A percentile compares a stretch with the other conserved stretches of the same genome.
Evolutionary conservation across 345 rosid species (phyloP).

Genomic region (Populus euphratica): DNA sequence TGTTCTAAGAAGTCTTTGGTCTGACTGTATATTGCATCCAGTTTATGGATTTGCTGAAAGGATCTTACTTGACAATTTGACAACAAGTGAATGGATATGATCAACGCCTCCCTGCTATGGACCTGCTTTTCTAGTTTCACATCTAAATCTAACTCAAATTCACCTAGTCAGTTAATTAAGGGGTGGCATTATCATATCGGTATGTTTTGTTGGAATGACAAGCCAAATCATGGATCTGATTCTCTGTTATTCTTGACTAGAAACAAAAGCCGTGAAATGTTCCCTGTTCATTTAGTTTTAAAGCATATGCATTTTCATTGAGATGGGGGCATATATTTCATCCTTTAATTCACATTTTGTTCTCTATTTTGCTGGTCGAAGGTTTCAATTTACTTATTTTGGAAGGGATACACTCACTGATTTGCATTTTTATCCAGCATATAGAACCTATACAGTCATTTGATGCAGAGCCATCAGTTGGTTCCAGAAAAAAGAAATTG

Average conservation of each 20-base stretch:
- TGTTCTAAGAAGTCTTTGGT: background rate
- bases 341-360: background rate
- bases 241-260: background rate
- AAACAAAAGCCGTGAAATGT: background rate
- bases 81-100: background rate
- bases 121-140: background rate
- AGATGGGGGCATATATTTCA: background rate
- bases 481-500: slow-evolving; percentile 16
- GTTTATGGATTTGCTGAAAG: background rate
- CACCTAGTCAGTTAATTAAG: background rate
- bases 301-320: background rate
- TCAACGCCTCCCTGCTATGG: background rate
- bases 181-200: background rate
- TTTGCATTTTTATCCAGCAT: slow-evolving; percentile 26
- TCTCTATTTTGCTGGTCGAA: too few species aligned
- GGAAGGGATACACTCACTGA: background rate
- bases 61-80: background rate
- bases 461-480: slow-evolving; percentile 20
- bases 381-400: background rate
- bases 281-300: background rate
- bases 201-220: background rate
- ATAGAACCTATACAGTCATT: slow-evolving; percentile 34
- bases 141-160: background rate
- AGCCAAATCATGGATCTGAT: background rate
- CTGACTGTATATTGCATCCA: background rate